Conservation (phyloP, 208 protist genomes). For the Giardia muris region DNA sequence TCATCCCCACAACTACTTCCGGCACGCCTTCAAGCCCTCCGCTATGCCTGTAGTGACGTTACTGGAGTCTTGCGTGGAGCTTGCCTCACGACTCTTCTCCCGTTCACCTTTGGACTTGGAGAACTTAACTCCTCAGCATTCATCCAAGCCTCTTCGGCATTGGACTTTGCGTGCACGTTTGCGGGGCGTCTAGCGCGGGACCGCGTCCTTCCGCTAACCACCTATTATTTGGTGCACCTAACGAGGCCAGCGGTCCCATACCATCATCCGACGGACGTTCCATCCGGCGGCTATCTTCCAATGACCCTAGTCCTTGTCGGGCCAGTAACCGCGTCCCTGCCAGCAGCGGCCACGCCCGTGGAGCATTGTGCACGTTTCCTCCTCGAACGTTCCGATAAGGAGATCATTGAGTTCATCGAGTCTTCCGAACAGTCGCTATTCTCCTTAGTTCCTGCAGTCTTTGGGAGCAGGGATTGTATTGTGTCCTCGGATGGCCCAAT, state of each 20-base stretch:
- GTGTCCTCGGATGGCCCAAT: no score
- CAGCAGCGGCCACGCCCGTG: neutral
- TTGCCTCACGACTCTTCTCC: neutral
- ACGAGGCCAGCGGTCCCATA: neutral
- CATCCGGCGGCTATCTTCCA: neutral
- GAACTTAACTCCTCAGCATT: neutral
- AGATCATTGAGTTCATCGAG: no score
- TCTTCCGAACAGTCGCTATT: no score
- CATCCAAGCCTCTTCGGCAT: neutral
- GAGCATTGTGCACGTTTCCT: no score
- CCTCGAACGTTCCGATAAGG: no score
- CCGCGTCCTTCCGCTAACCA: neutral
- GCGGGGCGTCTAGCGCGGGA: neutral
- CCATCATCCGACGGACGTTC: neutral
- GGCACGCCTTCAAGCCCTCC: neutral
- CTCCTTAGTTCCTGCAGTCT: no score
- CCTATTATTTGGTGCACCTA: neutral
- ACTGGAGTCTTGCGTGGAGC: neutral
- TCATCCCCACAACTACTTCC: neutral
- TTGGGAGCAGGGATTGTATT: no score
- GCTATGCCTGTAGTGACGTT: neutral
- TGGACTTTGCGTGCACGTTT: neutral
- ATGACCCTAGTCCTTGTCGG: neutral
- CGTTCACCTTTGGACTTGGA: neutral
- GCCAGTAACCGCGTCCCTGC: neutral